Percentiles rank a stretch among this genome's conserved stretches.
These are phyloP conservation scores for Irpex lacteus DNA, from an alignment of 1,284 basidiomycete species.

Conservation along the genomic window DNA sequence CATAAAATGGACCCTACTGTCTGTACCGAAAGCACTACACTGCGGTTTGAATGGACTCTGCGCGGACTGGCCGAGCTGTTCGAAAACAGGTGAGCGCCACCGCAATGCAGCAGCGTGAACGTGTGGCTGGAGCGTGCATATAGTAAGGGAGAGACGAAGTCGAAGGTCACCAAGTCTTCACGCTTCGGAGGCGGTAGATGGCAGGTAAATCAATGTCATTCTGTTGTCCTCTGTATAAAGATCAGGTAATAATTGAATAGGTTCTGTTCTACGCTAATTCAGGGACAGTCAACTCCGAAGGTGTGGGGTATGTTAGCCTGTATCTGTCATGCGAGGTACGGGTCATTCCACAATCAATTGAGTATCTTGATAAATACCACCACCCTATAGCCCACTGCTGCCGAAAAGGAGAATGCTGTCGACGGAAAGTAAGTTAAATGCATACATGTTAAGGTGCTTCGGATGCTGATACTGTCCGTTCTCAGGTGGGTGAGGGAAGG, in stretches of 20 bases:
- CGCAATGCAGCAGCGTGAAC: not conserved
- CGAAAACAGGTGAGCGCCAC: conserved; percentile 53
- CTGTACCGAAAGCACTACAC: conserved; percentile 54
- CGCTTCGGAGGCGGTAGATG: conserved; percentile 68
- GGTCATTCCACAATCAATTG: conserved; percentile 13
- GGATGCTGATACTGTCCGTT: not conserved
- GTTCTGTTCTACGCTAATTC: conserved; percentile 78
- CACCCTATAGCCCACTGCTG: conserved; percentile 59
- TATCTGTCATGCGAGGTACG: conserved; percentile 80
- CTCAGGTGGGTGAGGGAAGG: conserved; percentile 80
- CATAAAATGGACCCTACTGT: conserved; percentile 23
- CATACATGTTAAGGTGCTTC: not conserved
- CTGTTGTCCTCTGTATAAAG: not conserved
- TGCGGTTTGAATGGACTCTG: conserved; percentile 77
- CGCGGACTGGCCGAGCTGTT: conserved; percentile 67
- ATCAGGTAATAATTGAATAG: conserved; percentile 41
- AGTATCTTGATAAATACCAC: not conserved
- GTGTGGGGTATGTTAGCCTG: conserved; percentile 53
- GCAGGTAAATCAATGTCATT: conserved; percentile 47
- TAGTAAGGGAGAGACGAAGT: conserved; percentile 66
- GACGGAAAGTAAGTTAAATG: conserved; percentile 50
- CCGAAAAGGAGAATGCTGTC: conserved; percentile 66
- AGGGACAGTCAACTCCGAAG: conserved; percentile 49
- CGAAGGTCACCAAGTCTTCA: conserved; percentile 65
- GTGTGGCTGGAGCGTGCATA: too few relatives aligned